Evolutionary conservation across 768 basidiomycete species (phyloP).

Genomic region (Gymnopilus junonius): DNA sequence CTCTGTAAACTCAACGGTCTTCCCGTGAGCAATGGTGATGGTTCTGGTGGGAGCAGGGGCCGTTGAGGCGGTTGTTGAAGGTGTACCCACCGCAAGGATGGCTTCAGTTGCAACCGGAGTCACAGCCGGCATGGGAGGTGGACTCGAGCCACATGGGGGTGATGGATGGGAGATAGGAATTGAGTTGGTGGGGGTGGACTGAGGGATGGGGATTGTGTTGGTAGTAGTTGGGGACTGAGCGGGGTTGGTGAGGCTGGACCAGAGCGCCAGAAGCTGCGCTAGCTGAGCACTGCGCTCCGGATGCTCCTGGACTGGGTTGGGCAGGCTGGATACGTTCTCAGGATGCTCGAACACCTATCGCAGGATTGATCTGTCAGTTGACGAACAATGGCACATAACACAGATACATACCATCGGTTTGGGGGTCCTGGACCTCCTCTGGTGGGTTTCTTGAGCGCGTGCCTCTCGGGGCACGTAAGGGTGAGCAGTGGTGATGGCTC

Average conservation of each 20-base stretch:
- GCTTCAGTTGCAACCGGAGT: background rate
- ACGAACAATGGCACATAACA: background rate
- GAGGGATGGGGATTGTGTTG: too few relatives aligned
- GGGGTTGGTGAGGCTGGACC: too few relatives aligned
- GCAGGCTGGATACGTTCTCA: too few relatives aligned
- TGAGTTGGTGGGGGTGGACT: too few relatives aligned
- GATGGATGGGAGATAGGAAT: too few relatives aligned
- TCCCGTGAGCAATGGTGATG: background rate
- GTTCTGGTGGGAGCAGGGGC: background rate
- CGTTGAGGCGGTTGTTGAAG: background rate
- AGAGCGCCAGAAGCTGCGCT: too few relatives aligned
- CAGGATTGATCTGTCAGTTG: background rate
- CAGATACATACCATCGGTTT: background rate
- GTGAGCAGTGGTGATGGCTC: background rate
- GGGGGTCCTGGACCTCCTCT: background rate
- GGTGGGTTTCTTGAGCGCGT: background rate
- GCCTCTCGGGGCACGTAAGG: background rate
- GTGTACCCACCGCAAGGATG: background rate
- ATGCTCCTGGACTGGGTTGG: too few relatives aligned
- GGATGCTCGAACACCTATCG: too few relatives aligned
- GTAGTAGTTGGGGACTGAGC: too few relatives aligned
- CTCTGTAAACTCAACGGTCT: conserved; percentile 1
- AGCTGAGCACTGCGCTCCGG: too few relatives aligned
- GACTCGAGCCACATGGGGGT: too few relatives aligned
- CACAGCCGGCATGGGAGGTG: background rate